Evolutionary conservation across 257 asterid species (phyloP), one percentile per base, ranked within the genome.

Genomic region (Solanum acaule): DNA sequence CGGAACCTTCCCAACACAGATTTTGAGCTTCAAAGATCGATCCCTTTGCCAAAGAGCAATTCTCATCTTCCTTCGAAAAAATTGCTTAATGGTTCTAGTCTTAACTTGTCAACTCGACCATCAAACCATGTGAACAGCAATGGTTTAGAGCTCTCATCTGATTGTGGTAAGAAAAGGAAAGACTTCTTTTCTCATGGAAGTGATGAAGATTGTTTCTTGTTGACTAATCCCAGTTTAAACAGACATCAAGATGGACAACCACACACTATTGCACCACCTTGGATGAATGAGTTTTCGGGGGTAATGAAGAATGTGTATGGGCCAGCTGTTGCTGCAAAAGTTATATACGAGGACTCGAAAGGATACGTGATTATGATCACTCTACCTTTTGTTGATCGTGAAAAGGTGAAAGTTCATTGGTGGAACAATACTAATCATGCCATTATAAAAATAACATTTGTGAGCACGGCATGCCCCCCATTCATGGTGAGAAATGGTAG

Each of bases 391-490:
- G 94, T 92, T 0, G 97, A 95, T 91, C 98, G 92, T 42, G 93
- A 92, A 88, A 87, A 89, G 88, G 96, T 95, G 33, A 95, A 93
- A 88, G 97, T 95, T 63, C 93, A 93, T 8, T 95, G 98, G 98
- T 89, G 95, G 93, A 95, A 95, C 92, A 92, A 86, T 87, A 92
- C 90, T 34, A 91, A 93, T 13, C 92, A 95, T n/a, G 98, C 96
- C 8, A 92, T 93, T 78, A 93, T 95, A 84, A 95, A 92, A 90
- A 94, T 94, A 42, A 94, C 98, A 18, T 93, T 93, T 5, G 91
- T 91, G 61, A 94, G 98, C 84, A 94, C 93, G 14, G 91, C 93
- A 11, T 92, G 95, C 87, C 87, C 87, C 92, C 96, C 98, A 4
- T 93, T 92, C 72, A 90, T 95, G 67, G 93, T 93, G 84, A 95